A percentile compares a stretch with the other conserved stretches of the same genome.
phyloP scores from a whole-genome alignment of 352 stramenopile genomes.

The Globisporangium acanthophoron region DNA sequence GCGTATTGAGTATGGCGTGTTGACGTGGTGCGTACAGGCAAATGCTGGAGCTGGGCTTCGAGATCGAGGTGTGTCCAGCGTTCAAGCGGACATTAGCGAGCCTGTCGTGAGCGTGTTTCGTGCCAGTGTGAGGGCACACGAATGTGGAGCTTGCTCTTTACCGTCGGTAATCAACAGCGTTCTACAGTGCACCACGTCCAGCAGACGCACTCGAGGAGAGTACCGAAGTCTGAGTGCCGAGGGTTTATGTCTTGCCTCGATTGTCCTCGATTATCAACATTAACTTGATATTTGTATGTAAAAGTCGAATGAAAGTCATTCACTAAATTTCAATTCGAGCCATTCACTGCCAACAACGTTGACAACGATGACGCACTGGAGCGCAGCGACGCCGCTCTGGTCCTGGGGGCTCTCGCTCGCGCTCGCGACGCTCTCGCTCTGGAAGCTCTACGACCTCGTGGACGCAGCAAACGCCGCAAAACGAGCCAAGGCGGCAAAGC shows the following conservation, averaged over 20 bases:
- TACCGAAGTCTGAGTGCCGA: no score
- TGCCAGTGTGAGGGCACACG: not conserved
- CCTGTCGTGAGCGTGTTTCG: conserved; percentile 10
- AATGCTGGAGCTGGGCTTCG: conserved; percentile 38
- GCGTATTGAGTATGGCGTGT: not conserved
- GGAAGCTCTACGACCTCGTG: conserved; percentile 59
- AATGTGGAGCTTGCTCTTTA: not conserved
- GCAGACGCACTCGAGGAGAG: no score
- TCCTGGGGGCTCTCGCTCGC: conserved; percentile 53
- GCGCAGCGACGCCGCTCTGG: conserved; percentile 30
- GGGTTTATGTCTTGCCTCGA: no score
- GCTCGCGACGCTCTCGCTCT: conserved; percentile 60
- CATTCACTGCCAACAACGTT: conserved; percentile 2
- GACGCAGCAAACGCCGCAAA: conserved; percentile 10
- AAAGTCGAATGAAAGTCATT: conserved; percentile 6
- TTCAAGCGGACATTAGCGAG: conserved; percentile 18
- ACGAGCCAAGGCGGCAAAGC: conserved; percentile 18
- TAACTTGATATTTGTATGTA: not conserved
- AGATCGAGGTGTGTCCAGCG: conserved; percentile 27
- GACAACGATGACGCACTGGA: conserved; percentile 18
- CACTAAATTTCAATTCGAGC: not conserved
- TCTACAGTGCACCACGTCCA: no score
- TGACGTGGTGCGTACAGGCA: conserved; percentile 27
- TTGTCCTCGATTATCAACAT: not conserved
- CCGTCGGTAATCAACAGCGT: not conserved